These are phyloP conservation scores for Magnolia sinica DNA, from an alignment of 164 flowering plant genomes.

Conservation along the genomic window DNA sequence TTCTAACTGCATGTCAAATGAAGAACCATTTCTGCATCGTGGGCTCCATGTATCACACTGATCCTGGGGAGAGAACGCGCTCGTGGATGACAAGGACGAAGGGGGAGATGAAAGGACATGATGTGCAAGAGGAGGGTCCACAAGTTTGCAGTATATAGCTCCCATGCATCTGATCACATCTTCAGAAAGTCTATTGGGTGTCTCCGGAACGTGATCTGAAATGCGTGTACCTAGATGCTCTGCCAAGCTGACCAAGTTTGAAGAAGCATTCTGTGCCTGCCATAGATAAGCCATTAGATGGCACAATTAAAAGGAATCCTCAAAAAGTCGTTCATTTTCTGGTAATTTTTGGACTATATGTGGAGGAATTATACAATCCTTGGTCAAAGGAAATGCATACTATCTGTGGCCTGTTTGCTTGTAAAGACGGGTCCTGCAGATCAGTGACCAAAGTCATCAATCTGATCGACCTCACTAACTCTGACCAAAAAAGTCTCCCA, in stretches of 20 bases:
- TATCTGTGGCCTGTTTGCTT: background rate
- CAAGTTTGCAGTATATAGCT: constrained; percentile 68
- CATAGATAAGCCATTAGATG: constrained; percentile 24
- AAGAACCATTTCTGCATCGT: constrained; percentile 56
- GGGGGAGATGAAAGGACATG: constrained; percentile 74
- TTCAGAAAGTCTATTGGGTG: constrained; percentile 77
- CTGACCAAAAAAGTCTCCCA: background rate
- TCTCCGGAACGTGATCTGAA: constrained; percentile 48
- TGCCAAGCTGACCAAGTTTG: constrained; percentile 49
- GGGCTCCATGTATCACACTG: constrained; percentile 88
- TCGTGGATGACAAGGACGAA: constrained; percentile 55
- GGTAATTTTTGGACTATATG: background rate
- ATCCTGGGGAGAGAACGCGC: constrained; percentile 75
- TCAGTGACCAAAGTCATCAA: background rate
- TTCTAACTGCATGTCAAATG: constrained; percentile 69
- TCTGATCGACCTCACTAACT: background rate
- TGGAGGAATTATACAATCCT: background rate
- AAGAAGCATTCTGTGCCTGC: constrained; percentile 41
- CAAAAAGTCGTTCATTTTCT: background rate
- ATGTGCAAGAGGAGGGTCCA: constrained; percentile 59
- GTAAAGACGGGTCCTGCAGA: background rate
- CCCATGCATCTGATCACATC: constrained; percentile 81
- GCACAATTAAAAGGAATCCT: background rate
- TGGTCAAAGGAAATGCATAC: background rate
- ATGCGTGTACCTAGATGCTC: constrained; percentile 63